Evolutionary conservation across 495 filamentous ascomycete genomes (phyloP).

Genomic region (Aspergillus taichungensis): DNA sequence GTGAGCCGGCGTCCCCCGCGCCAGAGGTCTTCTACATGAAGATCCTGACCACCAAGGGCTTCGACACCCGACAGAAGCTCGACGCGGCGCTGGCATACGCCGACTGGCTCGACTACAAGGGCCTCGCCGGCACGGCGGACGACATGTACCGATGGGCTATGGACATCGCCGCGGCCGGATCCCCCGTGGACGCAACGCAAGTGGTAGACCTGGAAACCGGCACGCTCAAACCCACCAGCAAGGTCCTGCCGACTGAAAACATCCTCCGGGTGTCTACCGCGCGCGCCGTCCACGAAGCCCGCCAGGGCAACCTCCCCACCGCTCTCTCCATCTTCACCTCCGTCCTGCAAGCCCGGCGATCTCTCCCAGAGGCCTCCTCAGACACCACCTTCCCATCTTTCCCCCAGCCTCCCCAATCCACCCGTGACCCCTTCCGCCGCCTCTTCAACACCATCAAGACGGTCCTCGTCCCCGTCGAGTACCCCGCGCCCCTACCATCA

Average conservation of each 20-base stretch:
- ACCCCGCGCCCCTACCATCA: conserved; percentile 54
- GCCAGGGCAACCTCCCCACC: conserved; percentile 46
- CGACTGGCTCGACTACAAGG: conserved; percentile 74
- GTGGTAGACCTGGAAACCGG: conserved; percentile 53
- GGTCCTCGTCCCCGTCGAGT: conserved; percentile 44
- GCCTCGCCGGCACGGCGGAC: conserved; percentile 46
- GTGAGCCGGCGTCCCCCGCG: conserved; percentile 50
- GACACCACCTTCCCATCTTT: conserved; percentile 25
- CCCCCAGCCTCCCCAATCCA: conserved; percentile 48
- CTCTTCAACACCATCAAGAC: conserved; percentile 27
- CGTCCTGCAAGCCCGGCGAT: conserved; percentile 63
- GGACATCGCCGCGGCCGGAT: conserved; percentile 51
- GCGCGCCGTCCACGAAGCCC: conserved; percentile 67
- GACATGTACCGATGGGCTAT: conserved; percentile 66
- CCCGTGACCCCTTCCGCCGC: conserved; percentile 42
- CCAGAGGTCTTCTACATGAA: conserved; percentile 69
- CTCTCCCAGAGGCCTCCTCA: conserved; percentile 22
- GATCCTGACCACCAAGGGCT: conserved; percentile 67
- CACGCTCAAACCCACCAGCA: conserved; percentile 45
- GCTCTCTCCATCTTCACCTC: conserved; percentile 85
- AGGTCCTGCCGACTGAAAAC: conserved; percentile 54
- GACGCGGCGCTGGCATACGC: conserved; percentile 75
- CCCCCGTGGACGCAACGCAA: conserved; percentile 32
- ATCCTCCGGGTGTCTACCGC: conserved; percentile 66
- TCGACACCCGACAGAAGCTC: conserved; percentile 62